Percentiles rank a stretch among this genome's conserved stretches.
Conservation (phyloP, 371 early-diverging fungal genomes). For the Amoeboaphelidium protococcarum region DNA sequence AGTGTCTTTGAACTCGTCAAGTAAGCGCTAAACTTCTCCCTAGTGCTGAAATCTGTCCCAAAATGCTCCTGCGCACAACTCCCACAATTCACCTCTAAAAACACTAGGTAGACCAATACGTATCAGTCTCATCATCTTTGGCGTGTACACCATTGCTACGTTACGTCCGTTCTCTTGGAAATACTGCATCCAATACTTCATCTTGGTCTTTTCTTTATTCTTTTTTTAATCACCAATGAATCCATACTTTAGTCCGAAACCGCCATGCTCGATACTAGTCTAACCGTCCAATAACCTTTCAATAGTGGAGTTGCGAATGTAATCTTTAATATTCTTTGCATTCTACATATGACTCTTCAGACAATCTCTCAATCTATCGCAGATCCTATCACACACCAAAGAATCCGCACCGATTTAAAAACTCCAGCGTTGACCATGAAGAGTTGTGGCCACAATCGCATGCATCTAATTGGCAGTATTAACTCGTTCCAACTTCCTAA, state of each 20-base stretch:
- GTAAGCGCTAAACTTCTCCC: slow-evolving; percentile 46
- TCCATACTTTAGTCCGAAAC: slow-evolving; percentile 57
- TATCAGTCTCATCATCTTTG: slow-evolving; percentile 64
- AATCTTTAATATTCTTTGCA: slow-evolving; percentile 54
- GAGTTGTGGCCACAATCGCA: slow-evolving; percentile 25
- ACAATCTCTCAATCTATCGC: slow-evolving; percentile 17
- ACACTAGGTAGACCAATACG: slow-evolving; percentile 72
- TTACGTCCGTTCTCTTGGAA: slow-evolving; percentile 57
- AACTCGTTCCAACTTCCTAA: slow-evolving; percentile 63
- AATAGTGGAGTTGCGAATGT: slow-evolving; percentile 42
- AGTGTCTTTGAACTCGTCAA: slow-evolving; percentile 27
- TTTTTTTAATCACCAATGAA: slow-evolving; percentile 48
- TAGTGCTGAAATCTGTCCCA: slow-evolving; percentile 55
- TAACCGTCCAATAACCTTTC: slow-evolving; percentile 36
- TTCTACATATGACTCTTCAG: slow-evolving; percentile 28
- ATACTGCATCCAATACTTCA: slow-evolving; percentile 36
- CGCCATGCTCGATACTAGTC: slow-evolving; percentile 22
- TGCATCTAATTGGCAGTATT: slow-evolving; percentile 14
- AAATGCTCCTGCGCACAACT: slow-evolving; percentile 66
- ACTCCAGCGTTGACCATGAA: slow-evolving; percentile 15
- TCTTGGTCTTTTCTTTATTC: slow-evolving; percentile 41
- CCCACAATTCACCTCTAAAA: slow-evolving; percentile 89
- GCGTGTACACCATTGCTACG: slow-evolving; percentile 44
- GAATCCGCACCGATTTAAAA: not conserved
- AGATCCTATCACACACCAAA: slow-evolving; percentile 17